Base-by-base conservation (phyloP, 2,329 filamentous ascomycete genomes). In the Aspergillus neoniger region DNA sequence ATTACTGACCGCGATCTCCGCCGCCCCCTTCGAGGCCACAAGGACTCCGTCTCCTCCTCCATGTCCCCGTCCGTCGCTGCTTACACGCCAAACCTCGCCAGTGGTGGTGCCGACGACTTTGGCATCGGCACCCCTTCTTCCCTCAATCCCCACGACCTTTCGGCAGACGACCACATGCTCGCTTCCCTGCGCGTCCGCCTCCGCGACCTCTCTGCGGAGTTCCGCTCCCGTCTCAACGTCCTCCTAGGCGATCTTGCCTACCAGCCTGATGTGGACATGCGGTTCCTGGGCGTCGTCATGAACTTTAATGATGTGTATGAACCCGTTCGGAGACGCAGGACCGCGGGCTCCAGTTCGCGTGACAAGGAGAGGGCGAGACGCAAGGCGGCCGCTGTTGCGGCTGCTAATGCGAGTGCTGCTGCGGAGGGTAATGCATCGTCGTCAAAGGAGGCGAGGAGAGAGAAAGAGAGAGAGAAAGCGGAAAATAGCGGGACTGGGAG, bases 221-320 rank as follows among this genome's bases (percentile, higher is more conserved):
- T 98, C 79, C 85, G 87, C 62, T 83, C 85, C 1, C 86, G 90
- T 28, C 84, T 98, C 52, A 92, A 92, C 74, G 82, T 93, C 43
- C 79, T 99, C 57, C 81, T 99, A 3, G 92, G 95, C 14, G 96
- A 99, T 74, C 77, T 99, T 64, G 90, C 92, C 8, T 94, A 96
- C 77, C 94, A 98, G 77, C 89, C 92, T 0, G 95, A 99, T 74
- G 88, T 93, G 55, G 95, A 99, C 75, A 91, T 99, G 88, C 85
- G 94, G 57, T 98, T 98, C 81, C 79, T 99, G 66, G 95, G 92
- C 41, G 92, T 98, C 50, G 91, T 95, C 43, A 98, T 99, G 92
- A 99, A 98, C 78, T 99, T 98, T 78, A 99, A 99, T 77, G 94
- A 98, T 74, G 91, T 96, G 25, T 98, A 98, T 76, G 86, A 91